These are phyloP conservation scores for Betula pendula DNA, from an alignment of 306 rosid species.

Conservation along the genomic window DNA sequence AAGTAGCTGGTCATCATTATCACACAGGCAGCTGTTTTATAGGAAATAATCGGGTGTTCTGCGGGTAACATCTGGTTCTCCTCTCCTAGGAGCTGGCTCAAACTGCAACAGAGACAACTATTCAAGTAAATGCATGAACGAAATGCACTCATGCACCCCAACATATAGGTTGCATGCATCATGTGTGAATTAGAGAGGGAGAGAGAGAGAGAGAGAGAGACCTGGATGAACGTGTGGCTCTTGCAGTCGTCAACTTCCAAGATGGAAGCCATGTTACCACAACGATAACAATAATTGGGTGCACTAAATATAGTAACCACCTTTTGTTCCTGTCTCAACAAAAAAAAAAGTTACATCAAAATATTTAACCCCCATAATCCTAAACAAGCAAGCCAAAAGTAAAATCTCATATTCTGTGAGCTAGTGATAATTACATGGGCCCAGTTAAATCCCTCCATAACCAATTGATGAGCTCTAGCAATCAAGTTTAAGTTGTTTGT, in stretches of 20 bases:
- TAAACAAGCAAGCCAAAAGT: slow-evolving; percentile 24
- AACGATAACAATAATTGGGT: slow-evolving; percentile 97
- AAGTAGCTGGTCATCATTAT: slow-evolving; percentile 12
- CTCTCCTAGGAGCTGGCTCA: slow-evolving; percentile 99
- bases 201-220: slow-evolving; percentile 27
- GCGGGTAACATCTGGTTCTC: slow-evolving; percentile 99
- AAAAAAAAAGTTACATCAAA: slow-evolving; percentile 34
- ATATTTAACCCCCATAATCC: slow-evolving; percentile 6
- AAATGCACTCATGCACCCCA: slow-evolving; percentile 8
- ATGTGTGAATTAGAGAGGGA: slow-evolving; percentile 8
- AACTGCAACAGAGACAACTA: slow-evolving; percentile 50
- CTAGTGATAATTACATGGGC: slow-evolving; percentile 82
- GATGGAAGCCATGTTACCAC: slow-evolving; percentile 99
- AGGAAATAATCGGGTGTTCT: slow-evolving; percentile 99
- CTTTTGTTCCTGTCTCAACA: slow-evolving; percentile 90
- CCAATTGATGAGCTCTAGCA: slow-evolving; percentile 99
- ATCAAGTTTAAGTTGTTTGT: slow-evolving; percentile 90
- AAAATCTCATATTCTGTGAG: slow-evolving; percentile 5
- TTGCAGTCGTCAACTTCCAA: slow-evolving; percentile 98
- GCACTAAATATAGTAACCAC: slow-evolving; percentile 99
- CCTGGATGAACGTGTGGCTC: slow-evolving; percentile 97
- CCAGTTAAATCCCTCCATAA: slow-evolving; percentile 99
- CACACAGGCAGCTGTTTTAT: slow-evolving; percentile 44
- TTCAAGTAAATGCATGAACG: slow-evolving; percentile 26
- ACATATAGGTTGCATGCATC: slow-evolving; percentile 1